A percentile compares a stretch with the other conserved stretches of the same genome.
phyloP scores from a whole-genome alignment of 345 rosid species.

The Bruguiera sexangula region DNA sequence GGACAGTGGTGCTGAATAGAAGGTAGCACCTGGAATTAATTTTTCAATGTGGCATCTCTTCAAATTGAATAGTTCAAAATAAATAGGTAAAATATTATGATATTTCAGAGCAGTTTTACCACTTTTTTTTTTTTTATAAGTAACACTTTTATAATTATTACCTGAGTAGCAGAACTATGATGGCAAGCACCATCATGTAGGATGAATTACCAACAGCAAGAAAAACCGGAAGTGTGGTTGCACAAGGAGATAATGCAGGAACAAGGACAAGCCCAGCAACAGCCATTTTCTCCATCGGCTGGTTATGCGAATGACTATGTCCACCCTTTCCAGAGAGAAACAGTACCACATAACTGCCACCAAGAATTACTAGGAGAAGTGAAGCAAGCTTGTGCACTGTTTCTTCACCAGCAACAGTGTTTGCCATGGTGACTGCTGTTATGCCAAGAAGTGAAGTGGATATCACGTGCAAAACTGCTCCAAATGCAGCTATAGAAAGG shows the following conservation, averaged over 20 bases:
- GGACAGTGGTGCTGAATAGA: too few species aligned
- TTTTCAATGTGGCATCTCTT: too few species aligned
- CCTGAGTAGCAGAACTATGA: constrained; percentile 89
- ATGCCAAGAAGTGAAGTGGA: constrained; percentile 96
- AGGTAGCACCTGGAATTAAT: too few species aligned
- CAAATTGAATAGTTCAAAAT: too few species aligned
- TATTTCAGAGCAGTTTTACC: background rate
- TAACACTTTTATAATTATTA: constrained; percentile 12
- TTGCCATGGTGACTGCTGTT: constrained; percentile 93
- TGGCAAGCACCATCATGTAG: constrained; percentile 94
- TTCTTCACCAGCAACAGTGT: constrained; percentile 98
- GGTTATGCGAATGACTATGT: constrained; percentile 89
- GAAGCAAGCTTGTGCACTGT: constrained; percentile 98
- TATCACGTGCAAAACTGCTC: constrained; percentile 93
- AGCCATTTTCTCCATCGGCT: constrained; percentile 99
- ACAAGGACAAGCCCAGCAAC: constrained; percentile 96
- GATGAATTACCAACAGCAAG: constrained; percentile 94
- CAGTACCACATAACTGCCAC: constrained; percentile 81
- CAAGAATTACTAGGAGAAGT: constrained; percentile 84
- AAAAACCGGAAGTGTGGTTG: constrained; percentile 95
- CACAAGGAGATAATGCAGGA: constrained; percentile 97
- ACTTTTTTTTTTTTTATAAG: background rate
- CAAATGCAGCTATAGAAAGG: constrained; percentile 79
- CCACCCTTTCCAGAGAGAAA: constrained; percentile 89
- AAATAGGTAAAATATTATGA: too few species aligned